phyloP scores from a whole-genome alignment of 495 filamentous ascomycete genomes.

The Geoglossum glabrum region DNA sequence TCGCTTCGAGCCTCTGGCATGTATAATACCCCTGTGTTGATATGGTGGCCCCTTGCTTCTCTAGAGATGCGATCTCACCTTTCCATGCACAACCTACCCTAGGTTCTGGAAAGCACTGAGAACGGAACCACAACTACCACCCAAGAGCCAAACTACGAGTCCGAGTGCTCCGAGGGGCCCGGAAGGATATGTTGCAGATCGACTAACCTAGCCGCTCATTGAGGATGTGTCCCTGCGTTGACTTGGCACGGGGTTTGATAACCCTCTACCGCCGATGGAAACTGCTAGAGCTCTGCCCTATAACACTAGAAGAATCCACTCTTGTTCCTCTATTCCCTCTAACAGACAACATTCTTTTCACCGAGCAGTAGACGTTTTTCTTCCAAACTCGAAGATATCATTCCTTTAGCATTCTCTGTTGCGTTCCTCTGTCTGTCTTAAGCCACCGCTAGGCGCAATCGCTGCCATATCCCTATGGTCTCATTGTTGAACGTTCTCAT shows the following conservation, averaged over 20 bases:
- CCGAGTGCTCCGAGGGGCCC: neutral
- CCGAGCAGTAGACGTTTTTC: neutral
- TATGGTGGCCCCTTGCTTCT: neutral
- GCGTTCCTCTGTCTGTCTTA: neutral
- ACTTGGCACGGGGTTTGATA: neutral
- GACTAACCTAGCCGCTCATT: neutral
- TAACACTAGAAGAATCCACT: neutral
- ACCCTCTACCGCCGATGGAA: neutral
- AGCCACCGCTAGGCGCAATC: neutral
- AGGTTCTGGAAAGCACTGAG: neutral
- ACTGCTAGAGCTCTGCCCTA: neutral
- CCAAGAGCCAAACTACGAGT: neutral
- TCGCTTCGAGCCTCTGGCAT: neutral
- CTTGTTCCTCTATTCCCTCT: conserved; percentile 1
- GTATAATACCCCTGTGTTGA: neutral
- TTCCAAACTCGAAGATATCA: neutral
- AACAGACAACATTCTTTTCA: neutral
- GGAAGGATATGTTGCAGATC: neutral
- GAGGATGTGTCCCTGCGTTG: neutral
- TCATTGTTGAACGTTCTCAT: neutral
- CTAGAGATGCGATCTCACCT: neutral
- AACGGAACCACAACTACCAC: neutral
- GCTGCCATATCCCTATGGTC: neutral
- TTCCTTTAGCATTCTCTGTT: conserved; percentile 1
- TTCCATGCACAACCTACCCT: neutral